Conservation (phyloP, 805 yeast genomes). For the Ogataea glucozyma region DNA sequence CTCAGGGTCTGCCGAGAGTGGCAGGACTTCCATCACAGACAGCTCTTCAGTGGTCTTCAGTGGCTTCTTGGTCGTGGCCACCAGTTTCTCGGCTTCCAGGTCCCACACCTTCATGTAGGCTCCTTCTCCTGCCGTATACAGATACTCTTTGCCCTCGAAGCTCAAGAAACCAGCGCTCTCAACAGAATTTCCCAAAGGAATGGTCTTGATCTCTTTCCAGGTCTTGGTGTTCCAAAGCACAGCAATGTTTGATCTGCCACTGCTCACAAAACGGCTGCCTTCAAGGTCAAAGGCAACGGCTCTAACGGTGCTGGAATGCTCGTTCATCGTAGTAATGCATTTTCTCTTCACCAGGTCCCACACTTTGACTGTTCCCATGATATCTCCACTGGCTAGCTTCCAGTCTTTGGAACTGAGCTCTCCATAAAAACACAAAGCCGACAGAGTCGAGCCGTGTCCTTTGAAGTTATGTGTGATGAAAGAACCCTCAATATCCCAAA, state of each 20-base stretch:
- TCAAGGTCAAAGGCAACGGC: constrained; percentile 65
- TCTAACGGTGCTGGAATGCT: constrained; percentile 84
- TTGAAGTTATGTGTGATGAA: constrained; percentile 85
- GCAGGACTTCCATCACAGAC: constrained; percentile 58
- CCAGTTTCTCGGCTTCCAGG: constrained; percentile 45
- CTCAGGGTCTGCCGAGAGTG: constrained; percentile 30
- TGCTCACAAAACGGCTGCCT: constrained; percentile 64
- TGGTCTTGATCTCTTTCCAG: constrained; percentile 59
- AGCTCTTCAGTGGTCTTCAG: constrained; percentile 69
- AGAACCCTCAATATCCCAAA: constrained; percentile 90
- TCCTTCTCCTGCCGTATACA: constrained; percentile 79
- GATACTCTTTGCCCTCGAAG: constrained; percentile 35
- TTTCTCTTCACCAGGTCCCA: constrained; percentile 77
- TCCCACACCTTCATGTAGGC: constrained; percentile 72
- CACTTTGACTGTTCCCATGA: constrained; percentile 54
- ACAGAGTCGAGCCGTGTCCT: constrained; percentile 90
- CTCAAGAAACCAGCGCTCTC: constrained; percentile 66
- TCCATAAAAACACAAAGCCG: constrained; percentile 74
- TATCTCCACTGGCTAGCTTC: constrained; percentile 75
- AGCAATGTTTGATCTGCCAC: constrained; percentile 85
- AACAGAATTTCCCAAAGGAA: constrained; percentile 72
- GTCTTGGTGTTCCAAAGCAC: constrained; percentile 56
- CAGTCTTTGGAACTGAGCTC: constrained; percentile 66
- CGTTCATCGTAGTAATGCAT: constrained; percentile 58
- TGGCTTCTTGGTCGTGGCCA: constrained; percentile 50